Evolutionary conservation across 192 early-diverging fungal species (phyloP).

Genomic region (Helicostylum pulchrum): DNA sequence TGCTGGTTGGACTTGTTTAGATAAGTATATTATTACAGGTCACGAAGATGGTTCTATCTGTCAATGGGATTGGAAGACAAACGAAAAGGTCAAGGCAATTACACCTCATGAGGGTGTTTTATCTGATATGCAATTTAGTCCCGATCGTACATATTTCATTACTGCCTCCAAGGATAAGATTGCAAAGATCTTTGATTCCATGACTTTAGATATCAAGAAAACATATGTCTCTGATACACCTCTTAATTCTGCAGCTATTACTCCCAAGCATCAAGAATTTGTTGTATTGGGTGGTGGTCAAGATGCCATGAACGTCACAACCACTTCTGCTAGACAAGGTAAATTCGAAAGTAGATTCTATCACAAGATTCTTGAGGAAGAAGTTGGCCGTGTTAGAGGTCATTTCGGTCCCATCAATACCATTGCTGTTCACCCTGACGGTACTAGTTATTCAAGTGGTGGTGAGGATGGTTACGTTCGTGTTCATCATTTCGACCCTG

Average conservation of each 20-base stretch:
- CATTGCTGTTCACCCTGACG: conserved; percentile 93
- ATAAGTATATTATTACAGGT: conserved; percentile 91
- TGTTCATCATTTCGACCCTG: conserved; percentile 92
- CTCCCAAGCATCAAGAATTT: conserved; percentile 78
- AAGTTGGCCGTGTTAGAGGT: conserved; percentile 94
- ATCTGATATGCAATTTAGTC: conserved; percentile 91
- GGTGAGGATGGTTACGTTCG: conserved; percentile 98
- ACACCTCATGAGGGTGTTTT: conserved; percentile 71
- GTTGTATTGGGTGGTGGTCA: conserved; percentile 96
- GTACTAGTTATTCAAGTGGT: conserved; percentile 90
- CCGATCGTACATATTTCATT: conserved; percentile 90
- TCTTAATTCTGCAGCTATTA: conserved; percentile 90
- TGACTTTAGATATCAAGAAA: conserved; percentile 82
- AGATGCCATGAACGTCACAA: conserved; percentile 97
- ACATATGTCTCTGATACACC: conserved; percentile 81
- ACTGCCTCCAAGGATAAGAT: conserved; percentile 94
- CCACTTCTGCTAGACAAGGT: conserved; percentile 82
- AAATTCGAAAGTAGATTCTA: conserved; percentile 98
- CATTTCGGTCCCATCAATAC: conserved; percentile 99
- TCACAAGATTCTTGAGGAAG: conserved; percentile 95
- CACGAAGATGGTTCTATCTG: conserved; percentile 91
- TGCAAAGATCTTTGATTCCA: conserved; percentile 83
- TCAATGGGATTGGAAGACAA: conserved; percentile 85
- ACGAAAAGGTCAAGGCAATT: conserved; percentile 58
- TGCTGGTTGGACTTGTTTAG: conserved; percentile 88